Percentiles rank a stretch among this genome's conserved stretches.
phyloP scores from a whole-genome alignment of 345 rosid genomes.

The Camelina sativa region DNA sequence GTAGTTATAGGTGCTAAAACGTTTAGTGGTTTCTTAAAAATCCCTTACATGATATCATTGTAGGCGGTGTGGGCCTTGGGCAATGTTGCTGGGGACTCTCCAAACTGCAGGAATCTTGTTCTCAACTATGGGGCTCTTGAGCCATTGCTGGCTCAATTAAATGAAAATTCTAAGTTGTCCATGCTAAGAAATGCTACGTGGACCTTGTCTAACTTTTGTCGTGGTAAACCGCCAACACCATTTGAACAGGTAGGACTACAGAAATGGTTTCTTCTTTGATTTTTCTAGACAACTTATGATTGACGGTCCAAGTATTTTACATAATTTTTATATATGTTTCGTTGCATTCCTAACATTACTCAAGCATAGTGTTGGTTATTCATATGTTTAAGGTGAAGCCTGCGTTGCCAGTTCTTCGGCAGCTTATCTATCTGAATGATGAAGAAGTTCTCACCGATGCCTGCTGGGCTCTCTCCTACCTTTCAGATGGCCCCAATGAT shows the following conservation, averaged over 20 bases:
- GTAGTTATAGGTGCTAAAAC: constrained; percentile 21
- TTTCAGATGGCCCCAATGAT: constrained; percentile 82
- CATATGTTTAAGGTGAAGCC: constrained; percentile 67
- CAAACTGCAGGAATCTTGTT: constrained; percentile 73
- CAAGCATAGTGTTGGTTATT: constrained; percentile 16
- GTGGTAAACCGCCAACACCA: constrained; percentile 77
- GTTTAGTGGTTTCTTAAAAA: constrained; percentile 27
- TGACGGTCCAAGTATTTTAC: background rate
- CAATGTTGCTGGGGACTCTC: constrained; percentile 81
- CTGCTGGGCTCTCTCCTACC: constrained; percentile 73
- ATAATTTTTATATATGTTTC: background rate
- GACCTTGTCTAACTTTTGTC: constrained; percentile 77
- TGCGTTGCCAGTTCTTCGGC: constrained; percentile 74
- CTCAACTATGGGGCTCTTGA: constrained; percentile 65
- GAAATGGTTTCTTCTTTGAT: constrained; percentile 34
- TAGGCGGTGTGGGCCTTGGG: constrained; percentile 88
- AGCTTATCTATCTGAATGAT: constrained; percentile 71
- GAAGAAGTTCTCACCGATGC: constrained; percentile 94
- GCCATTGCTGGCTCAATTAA: constrained; percentile 72
- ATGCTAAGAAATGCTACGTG: constrained; percentile 85
- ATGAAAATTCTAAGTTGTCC: constrained; percentile 65
- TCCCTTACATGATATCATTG: constrained; percentile 11
- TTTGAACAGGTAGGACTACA: constrained; percentile 62
- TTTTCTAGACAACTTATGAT: constrained; percentile 25
- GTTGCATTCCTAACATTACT: constrained; percentile 8